A percentile compares a stretch with the other conserved stretches of the same genome.
Conservation (phyloP, 75 land plant genomes). For the Larix kaempferi region DNA sequence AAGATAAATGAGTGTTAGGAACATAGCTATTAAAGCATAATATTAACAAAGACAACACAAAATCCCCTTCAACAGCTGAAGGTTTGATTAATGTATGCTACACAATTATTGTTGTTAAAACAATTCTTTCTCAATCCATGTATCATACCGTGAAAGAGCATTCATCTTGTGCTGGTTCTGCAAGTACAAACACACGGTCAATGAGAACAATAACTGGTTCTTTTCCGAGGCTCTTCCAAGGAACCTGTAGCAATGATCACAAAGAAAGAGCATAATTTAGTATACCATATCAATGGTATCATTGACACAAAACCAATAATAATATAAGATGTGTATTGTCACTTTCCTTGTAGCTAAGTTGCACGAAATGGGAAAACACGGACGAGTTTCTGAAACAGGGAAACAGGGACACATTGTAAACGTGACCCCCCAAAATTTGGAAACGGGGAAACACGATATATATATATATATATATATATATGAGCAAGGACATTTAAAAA, state of each 20-base stretch:
- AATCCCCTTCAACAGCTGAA: not conserved
- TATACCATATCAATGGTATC: not conserved
- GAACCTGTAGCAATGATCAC: slow-evolving; percentile 63
- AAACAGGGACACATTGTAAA: no score
- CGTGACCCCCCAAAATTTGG: no score
- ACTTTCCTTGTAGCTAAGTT: no score
- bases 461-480: no score
- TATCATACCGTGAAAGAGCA: slow-evolving; percentile 52
- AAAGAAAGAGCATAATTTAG: not conserved
- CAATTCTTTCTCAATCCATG: not conserved
- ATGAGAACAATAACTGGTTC: slow-evolving; percentile 95
- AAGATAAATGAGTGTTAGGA: not conserved
- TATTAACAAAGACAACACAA: not conserved
- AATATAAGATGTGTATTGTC: no score
- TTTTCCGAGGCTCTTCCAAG: slow-evolving; percentile 99
- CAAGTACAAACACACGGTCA: slow-evolving; percentile 95
- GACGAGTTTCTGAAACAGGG: no score
- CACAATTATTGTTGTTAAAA: not conserved
- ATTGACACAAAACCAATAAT: not conserved
- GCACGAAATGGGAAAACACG: no score
- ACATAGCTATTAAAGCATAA: not conserved
- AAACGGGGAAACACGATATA: no score
- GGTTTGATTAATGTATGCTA: not conserved
- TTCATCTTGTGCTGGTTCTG: slow-evolving; percentile 84
- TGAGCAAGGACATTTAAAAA: no score